A percentile compares a stretch with the other conserved stretches of the same genome.
Conservation (phyloP, 1,284 basidiomycete species). For the Apiotrichum laibachii region DNA sequence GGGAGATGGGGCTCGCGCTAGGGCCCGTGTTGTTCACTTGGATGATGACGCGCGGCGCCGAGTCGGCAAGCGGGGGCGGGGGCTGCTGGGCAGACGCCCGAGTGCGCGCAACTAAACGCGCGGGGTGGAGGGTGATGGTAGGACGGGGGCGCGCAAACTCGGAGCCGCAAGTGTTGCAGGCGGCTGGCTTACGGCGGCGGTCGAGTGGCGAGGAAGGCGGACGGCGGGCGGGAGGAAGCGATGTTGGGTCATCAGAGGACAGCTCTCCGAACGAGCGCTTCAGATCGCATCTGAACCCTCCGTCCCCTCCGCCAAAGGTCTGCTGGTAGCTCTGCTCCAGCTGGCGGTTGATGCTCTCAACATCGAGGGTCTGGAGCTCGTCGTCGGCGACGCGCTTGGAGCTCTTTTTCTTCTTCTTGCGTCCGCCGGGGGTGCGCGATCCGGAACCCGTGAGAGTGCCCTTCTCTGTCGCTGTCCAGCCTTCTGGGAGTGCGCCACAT, state of each 20-base stretch:
- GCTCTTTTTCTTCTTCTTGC: neutral
- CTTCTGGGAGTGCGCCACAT: constrained; percentile 29
- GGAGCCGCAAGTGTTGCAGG: constrained; percentile 11
- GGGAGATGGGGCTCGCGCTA: too few species aligned
- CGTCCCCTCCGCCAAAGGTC: neutral
- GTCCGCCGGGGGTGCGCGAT: neutral
- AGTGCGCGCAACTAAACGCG: constrained; percentile 16
- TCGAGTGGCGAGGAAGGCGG: neutral
- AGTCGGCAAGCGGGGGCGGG: neutral
- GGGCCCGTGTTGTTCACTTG: neutral
- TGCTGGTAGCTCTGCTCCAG: neutral
- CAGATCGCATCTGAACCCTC: constrained; percentile 2
- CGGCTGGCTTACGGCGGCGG: constrained; percentile 3
- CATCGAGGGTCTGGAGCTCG: too few species aligned
- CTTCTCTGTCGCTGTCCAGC: constrained; percentile 7
- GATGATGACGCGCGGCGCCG: neutral
- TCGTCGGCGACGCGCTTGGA: neutral
- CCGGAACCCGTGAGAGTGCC: neutral
- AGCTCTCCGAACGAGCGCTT: constrained; percentile 6
- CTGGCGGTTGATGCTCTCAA: too few species aligned
- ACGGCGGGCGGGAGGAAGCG: neutral
- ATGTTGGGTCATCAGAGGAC: neutral
- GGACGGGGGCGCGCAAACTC: constrained; percentile 13
- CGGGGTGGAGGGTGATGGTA: constrained; percentile 10
- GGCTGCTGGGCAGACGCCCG: neutral